A percentile compares a stretch with the other conserved stretches of the same genome.
Conservation (phyloP, 257 asterid species). For the Petunia secreta region DNA sequence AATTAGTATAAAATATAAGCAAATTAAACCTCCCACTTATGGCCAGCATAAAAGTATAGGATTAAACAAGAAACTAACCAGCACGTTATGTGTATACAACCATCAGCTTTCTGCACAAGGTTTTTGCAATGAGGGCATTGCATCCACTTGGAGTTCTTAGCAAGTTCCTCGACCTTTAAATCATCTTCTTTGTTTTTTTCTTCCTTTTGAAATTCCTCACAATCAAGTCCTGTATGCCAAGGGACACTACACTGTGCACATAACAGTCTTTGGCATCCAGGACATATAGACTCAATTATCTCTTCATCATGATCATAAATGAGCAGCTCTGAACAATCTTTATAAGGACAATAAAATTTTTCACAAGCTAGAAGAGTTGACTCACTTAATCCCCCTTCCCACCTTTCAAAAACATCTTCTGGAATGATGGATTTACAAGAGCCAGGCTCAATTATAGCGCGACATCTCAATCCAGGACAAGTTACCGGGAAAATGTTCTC, state of each 20-base stretch:
- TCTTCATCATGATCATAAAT: slow-evolving; percentile 11
- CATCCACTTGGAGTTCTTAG: slow-evolving; percentile 12
- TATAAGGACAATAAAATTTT: slow-evolving; percentile 16
- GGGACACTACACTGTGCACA: slow-evolving; percentile 22
- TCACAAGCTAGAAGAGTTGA: background rate
- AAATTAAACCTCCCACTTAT: background rate
- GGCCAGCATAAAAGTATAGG: background rate
- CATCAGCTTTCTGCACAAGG: slow-evolving; percentile 25
- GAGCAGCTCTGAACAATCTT: slow-evolving; percentile 20
- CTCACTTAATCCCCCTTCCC: slow-evolving; percentile 14
- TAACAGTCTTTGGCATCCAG: slow-evolving; percentile 3
- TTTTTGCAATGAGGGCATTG: slow-evolving; percentile 25
- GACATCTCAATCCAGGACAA: slow-evolving; percentile 16
- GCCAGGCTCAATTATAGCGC: background rate
- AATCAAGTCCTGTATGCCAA: slow-evolving; percentile 13
- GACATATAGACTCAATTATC: background rate
- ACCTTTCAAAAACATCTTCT: background rate
- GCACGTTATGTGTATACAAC: slow-evolving; percentile 27
- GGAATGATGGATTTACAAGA: slow-evolving; percentile 18
- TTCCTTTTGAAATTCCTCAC: slow-evolving; percentile 6
- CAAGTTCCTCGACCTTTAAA: slow-evolving; percentile 14
- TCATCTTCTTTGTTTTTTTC: slow-evolving; percentile 7
- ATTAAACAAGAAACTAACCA: slow-evolving; percentile 1
- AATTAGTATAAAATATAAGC: background rate
- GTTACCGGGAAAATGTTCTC: slow-evolving; percentile 2